Evolutionary conservation across 2,329 filamentous ascomycete genomes (phyloP).

Genomic region (Talaromyces sp.): DNA sequence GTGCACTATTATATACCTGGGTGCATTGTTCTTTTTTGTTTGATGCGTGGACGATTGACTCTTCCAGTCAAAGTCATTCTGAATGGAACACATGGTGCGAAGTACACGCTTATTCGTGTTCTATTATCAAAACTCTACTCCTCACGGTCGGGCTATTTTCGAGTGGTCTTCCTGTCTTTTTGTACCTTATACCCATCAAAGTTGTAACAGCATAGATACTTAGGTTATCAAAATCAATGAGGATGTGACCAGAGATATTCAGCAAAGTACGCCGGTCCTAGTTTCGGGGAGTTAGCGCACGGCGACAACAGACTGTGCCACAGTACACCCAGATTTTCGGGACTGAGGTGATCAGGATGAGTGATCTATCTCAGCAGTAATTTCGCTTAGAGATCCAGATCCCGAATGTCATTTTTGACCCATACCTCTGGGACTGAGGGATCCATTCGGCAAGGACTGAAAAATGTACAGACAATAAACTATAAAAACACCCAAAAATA

Average conservation of each 20-base stretch:
- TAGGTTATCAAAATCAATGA: neutral
- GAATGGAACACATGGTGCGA: slow-evolving; percentile 22
- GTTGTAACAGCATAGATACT: slow-evolving; percentile 1
- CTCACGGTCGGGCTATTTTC: neutral
- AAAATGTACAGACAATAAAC: neutral
- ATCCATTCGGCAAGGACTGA: neutral
- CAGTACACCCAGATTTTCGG: neutral
- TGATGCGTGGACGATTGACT: neutral
- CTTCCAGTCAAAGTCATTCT: slow-evolving; percentile 18
- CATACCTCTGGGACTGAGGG: neutral
- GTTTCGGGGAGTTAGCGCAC: neutral
- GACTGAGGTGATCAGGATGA: neutral
- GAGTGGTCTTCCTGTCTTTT: slow-evolving; percentile 6
- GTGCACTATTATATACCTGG: slow-evolving; percentile 21
- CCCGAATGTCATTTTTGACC: neutral
- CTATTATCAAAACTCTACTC: slow-evolving; percentile 1
- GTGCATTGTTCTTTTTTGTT: neutral
- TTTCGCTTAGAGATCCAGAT: neutral
- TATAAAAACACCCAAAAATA: neutral
- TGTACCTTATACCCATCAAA: neutral
- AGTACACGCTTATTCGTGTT: slow-evolving; percentile 26
- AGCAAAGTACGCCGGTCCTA: neutral
- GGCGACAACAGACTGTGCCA: neutral
- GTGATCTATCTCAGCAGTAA: neutral
- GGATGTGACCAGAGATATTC: neutral